Evolutionary conservation across 2,329 filamentous ascomycete species (phyloP).

Genomic region (Coniochaeta sp.): DNA sequence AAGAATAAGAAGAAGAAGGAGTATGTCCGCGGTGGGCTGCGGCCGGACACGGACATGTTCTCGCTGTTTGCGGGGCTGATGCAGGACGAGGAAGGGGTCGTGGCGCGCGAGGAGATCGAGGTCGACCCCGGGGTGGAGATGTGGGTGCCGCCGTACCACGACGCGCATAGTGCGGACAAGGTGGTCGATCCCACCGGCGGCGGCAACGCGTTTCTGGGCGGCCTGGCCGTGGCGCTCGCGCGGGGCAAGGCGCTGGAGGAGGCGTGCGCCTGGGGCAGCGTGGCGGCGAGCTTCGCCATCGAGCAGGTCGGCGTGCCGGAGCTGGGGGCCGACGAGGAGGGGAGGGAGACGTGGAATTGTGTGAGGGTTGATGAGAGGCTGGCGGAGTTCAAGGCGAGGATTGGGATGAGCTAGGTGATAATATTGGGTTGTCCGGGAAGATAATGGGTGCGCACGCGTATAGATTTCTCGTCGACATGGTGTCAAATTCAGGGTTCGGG

Average conservation of each 20-base stretch:
- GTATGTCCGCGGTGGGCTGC: slow-evolving; percentile 41
- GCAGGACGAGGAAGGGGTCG: slow-evolving; percentile 42
- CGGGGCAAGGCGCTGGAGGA: slow-evolving; percentile 56
- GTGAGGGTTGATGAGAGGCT: slow-evolving; percentile 44
- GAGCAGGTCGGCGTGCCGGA: slow-evolving; percentile 84
- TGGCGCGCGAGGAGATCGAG: slow-evolving; percentile 51
- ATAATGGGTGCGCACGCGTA: background rate
- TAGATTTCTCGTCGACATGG: background rate
- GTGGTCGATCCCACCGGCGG: slow-evolving; percentile 93
- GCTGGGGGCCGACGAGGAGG: slow-evolving; percentile 35
- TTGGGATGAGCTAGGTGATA: slow-evolving; percentile 11
- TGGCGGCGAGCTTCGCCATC: slow-evolving; percentile 87
- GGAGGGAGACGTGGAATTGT: slow-evolving; percentile 56
- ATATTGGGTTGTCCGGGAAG: background rate
- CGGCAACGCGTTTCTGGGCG: slow-evolving; percentile 78
- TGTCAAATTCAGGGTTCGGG: background rate
- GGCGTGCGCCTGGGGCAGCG: slow-evolving; percentile 68
- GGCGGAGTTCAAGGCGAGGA: slow-evolving; percentile 37
- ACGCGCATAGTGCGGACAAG: slow-evolving; percentile 17
- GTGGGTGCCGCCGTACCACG: slow-evolving; percentile 17
- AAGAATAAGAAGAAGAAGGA: slow-evolving; percentile 15
- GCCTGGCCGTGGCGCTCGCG: slow-evolving; percentile 50
- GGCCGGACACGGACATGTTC: slow-evolving; percentile 55
- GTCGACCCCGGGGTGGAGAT: slow-evolving; percentile 41
- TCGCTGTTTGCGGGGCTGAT: slow-evolving; percentile 52